phyloP scores from a whole-genome alignment of 2,329 filamentous ascomycete species.

The Grosmannia clavigera region DNA sequence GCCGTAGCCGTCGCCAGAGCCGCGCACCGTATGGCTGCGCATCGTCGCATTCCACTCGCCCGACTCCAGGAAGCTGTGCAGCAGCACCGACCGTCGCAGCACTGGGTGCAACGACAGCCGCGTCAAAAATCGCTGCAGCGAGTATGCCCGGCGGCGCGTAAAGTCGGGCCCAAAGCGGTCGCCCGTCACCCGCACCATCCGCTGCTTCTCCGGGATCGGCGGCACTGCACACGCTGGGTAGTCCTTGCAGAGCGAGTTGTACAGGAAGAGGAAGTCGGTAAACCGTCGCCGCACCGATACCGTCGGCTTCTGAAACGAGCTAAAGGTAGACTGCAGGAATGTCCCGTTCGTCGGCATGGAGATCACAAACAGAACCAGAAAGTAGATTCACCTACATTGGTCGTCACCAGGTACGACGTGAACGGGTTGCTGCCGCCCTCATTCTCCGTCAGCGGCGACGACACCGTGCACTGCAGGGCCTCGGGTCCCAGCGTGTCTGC shows the following conservation, averaged over 20 bases:
- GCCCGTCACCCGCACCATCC: slow-evolving; percentile 95
- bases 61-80: slow-evolving; percentile 85
- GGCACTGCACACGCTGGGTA: slow-evolving; percentile 88
- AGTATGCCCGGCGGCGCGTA: slow-evolving; percentile 76
- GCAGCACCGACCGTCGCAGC: slow-evolving; percentile 66
- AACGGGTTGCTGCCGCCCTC: slow-evolving; percentile 95
- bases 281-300: slow-evolving; percentile 80
- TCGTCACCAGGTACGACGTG: slow-evolving; percentile 89
- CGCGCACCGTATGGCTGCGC: slow-evolving; percentile 59
- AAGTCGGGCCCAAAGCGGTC: slow-evolving; percentile 93
- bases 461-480: slow-evolving; percentile 70
- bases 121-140: slow-evolving; percentile 79
- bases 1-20: slow-evolving; percentile 18
- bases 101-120: slow-evolving; percentile 81
- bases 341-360: not conserved
- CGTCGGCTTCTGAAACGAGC: slow-evolving; percentile 73
- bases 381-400: slow-evolving; percentile 46
- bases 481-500: slow-evolving; percentile 56
- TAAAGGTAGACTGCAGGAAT: slow-evolving; percentile 66
- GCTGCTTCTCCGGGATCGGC: slow-evolving; percentile 93
- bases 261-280: slow-evolving; percentile 95
- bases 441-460: slow-evolving; percentile 81
- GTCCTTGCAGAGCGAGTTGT: slow-evolving; percentile 76
- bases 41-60: slow-evolving; percentile 96
- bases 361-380: not conserved